phyloP scores from a whole-genome alignment of 257 asterid genomes.

The Verbascum thapsus region DNA sequence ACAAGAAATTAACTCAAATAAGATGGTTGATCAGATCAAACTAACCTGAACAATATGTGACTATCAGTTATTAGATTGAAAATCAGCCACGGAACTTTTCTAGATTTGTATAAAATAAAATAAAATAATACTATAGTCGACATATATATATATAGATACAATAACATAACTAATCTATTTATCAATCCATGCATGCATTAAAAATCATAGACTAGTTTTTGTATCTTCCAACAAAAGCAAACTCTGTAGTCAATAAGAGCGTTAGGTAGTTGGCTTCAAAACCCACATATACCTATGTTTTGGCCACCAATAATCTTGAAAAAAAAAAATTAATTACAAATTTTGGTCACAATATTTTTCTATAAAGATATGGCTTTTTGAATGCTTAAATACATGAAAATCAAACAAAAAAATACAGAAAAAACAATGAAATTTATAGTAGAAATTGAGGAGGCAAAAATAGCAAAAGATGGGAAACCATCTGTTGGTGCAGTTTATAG shows the following conservation, averaged over 20 bases:
- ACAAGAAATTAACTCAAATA: neutral
- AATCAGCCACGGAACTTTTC: neutral
- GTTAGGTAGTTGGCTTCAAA: slow-evolving; percentile 40
- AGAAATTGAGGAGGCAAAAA: slow-evolving; percentile 61
- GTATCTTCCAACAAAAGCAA: slow-evolving; percentile 28
- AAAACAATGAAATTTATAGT: slow-evolving; percentile 46
- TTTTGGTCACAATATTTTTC: neutral
- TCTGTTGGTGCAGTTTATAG: slow-evolving; percentile 73
- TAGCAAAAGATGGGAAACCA: slow-evolving; percentile 58
- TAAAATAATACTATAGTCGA: no score
- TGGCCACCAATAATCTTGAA: slow-evolving; percentile 49
- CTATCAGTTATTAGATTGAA: neutral
- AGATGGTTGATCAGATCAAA: slow-evolving; percentile 18
- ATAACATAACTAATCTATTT: neutral
- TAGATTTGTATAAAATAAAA: neutral
- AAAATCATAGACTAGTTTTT: neutral
- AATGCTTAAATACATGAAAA: slow-evolving; percentile 2
- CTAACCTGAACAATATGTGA: slow-evolving; percentile 14
- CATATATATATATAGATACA: neutral
- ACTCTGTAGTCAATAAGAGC: slow-evolving; percentile 31
- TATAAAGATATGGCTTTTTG: slow-evolving; percentile 32
- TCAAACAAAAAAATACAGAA: neutral
- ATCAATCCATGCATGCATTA: slow-evolving; percentile 17
- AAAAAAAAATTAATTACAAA: neutral
- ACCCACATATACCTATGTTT: slow-evolving; percentile 22